Base-by-base conservation (phyloP, 805 yeast species). In the Debaryomyces castellii region DNA sequence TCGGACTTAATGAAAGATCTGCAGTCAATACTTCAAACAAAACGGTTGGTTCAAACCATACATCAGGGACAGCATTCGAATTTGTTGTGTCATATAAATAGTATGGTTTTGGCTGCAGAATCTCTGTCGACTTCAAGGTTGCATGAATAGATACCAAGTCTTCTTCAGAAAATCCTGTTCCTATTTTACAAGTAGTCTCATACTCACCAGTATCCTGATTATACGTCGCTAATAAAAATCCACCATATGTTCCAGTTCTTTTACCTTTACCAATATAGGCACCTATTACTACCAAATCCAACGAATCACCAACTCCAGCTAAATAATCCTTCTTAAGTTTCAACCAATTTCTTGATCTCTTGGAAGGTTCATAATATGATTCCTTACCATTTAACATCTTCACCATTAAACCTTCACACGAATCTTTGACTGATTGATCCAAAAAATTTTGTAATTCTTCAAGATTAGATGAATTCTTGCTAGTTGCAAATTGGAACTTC, bases 381-480 rank as follows among this genome's bases (percentile, higher is more conserved):
- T 90, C 96, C 10, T 63, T 63, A 1, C 96, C 96, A 46, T 87
- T 85, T 30, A 92, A 69, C 66, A 89, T 82, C 62, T 94, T 94
- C 36, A 94, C 91, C 99, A 94, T 94, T 42, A 94, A 74, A 0
- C 99, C 99, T 65, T 94, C 99, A 63, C 99, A 94, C 12, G 89
- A 73, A 57, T 87, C 94, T 55, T 85, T 83, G 20, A 94, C 88
- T 2, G 96, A 85, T 60, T 89, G 88, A 62, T 94, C 98, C 49
- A 94, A 73, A 58, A 91, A 94, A 10, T 64, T 64, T 63, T 92
- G 96, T 40, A 94, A 80, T 50, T 89, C 96, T 40, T 81, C 82
- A 37, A 80, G 65, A 54, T 84, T 83, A 3, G 85, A 74, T 0
- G 96, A 79, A 51, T 87, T 83, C 69, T 85, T 79, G 46, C 71